phyloP scores from a whole-genome alignment of 345 rosid species.

The Microcos paniculata region DNA sequence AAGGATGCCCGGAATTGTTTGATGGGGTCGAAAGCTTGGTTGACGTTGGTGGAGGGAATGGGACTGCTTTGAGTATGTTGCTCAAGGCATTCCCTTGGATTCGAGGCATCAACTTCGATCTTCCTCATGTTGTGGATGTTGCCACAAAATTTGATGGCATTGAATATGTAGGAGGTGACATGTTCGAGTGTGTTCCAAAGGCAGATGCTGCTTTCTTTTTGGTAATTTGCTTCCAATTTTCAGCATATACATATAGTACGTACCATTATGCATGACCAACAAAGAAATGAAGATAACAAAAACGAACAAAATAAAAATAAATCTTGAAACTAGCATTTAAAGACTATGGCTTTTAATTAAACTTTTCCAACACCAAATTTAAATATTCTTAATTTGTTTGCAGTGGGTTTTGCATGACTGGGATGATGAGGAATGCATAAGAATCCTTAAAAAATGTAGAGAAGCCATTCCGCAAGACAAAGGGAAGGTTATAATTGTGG shows the following conservation, averaged over 20 bases:
- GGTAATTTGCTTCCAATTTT: constrained; percentile 36
- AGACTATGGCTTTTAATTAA: no score
- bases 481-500: constrained; percentile 68
- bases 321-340: no score
- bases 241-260: not conserved
- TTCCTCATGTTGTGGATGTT: constrained; percentile 56
- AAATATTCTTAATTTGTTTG: not conserved
- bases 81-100: constrained; percentile 62
- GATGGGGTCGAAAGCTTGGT: constrained; percentile 54
- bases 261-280: no score
- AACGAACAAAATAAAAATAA: no score
- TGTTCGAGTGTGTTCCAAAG: constrained; percentile 55
- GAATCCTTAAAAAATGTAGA: constrained; percentile 58
- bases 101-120: constrained; percentile 66
- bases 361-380: no score
- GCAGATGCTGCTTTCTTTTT: constrained; percentile 56
- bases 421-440: constrained; percentile 68
- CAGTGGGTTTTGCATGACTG: constrained; percentile 75
- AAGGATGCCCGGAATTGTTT: constrained; percentile 49
- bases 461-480: constrained; percentile 50
- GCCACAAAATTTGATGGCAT: constrained; percentile 48
- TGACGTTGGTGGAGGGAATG: constrained; percentile 76
- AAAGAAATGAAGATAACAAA: not conserved
- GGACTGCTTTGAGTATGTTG: constrained; percentile 48
- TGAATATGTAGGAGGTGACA: constrained; percentile 60